Evolutionary conservation across 2,329 filamentous ascomycete species (phyloP).

Genomic region (Lecanoromycetidae sp.): DNA sequence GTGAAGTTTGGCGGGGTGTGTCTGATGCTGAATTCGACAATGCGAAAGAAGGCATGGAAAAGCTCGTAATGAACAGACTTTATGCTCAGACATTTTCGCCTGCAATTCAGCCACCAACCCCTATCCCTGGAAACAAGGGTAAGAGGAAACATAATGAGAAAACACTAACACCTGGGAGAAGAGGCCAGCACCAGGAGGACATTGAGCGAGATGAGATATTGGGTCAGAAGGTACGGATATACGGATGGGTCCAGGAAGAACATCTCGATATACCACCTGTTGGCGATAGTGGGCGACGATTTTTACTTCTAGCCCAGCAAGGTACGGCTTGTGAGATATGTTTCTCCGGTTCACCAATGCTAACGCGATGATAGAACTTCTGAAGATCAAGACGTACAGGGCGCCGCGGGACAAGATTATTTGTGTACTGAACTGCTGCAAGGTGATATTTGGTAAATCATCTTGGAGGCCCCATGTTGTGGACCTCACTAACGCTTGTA

Average conservation of each 20-base stretch:
- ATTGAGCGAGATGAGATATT: conserved; percentile 94
- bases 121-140: conserved; percentile 55
- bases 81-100: conserved; percentile 96
- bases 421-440: conserved; percentile 95
- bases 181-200: conserved; percentile 94
- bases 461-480: no score
- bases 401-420: conserved; percentile 98
- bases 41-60: conserved; percentile 97
- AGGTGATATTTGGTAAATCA: conserved; percentile 81
- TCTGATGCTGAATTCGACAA: conserved; percentile 98
- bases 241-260: conserved; percentile 84
- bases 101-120: conserved; percentile 71
- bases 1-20: conserved; percentile 91
- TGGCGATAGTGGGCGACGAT: conserved; percentile 74
- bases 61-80: conserved; percentile 94
- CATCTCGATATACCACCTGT: conserved; percentile 85
- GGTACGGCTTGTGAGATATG: conserved; percentile 34
- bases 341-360: background rate
- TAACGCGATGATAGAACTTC: conserved; percentile 49
- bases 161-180: conserved; percentile 64
- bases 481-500: conserved; percentile 24
- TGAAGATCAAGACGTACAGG: conserved; percentile 93
- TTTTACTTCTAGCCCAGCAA: conserved; percentile 80
- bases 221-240: conserved; percentile 92
- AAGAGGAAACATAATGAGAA: conserved; percentile 57